Percentiles rank a stretch among this genome's conserved stretches.
phyloP scores from a whole-genome alignment of 2,329 filamentous ascomycete species.

The Nigrospora sphaerica region DNA sequence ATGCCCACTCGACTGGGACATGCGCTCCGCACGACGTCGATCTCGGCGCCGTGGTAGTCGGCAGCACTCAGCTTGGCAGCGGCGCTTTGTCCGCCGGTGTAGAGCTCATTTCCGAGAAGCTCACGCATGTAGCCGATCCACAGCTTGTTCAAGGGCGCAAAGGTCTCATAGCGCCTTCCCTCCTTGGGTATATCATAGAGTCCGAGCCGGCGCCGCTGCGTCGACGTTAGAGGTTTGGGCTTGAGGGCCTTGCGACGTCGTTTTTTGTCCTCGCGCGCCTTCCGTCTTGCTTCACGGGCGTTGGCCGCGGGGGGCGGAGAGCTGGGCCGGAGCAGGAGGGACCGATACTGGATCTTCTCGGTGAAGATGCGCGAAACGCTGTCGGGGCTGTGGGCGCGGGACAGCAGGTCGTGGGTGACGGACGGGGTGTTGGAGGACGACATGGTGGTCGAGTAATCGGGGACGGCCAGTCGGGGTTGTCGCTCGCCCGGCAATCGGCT shows the following conservation, averaged over 20 bases:
- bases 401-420: conserved; percentile 59
- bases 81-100: conserved; percentile 47
- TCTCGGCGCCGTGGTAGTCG: conserved; percentile 81
- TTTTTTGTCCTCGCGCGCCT: conserved; percentile 38
- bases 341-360: conserved; percentile 77
- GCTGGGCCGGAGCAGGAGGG: conserved; percentile 70
- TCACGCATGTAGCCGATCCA: conserved; percentile 86
- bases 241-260: conserved; percentile 38
- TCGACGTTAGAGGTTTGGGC: conserved; percentile 68
- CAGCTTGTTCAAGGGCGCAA: conserved; percentile 66
- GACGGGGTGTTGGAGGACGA: conserved; percentile 21
- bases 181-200: conserved; percentile 68
- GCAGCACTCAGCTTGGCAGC: conserved; percentile 75
- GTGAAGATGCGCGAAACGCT: conserved; percentile 65
- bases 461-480: too few species aligned
- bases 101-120: conserved; percentile 58
- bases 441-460: too few species aligned
- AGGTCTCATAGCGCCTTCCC: conserved; percentile 66
- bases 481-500: too few species aligned
- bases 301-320: conserved; percentile 56
- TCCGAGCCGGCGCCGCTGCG: conserved; percentile 65
- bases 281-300: conserved; percentile 45
- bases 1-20: conserved; percentile 79
- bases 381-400: conserved; percentile 71
- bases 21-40: conserved; percentile 75